Evolutionary conservation across 129 eudicot genomes (phyloP).

Genomic region (Artemisia annua): DNA sequence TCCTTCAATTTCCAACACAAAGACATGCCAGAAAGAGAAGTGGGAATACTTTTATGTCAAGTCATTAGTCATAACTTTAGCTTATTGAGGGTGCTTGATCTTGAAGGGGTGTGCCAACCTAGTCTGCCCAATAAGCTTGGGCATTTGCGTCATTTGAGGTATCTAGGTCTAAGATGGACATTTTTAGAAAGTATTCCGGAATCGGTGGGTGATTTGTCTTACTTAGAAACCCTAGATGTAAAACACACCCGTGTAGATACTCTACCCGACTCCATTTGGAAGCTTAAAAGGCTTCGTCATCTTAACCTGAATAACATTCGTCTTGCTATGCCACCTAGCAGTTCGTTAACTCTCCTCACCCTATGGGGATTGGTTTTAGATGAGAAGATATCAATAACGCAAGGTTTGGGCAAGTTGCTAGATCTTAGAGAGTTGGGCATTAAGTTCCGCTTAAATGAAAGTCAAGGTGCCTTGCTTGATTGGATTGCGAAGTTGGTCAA

Average conservation of each 20-base stretch:
- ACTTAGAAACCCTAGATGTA: conserved; percentile 62
- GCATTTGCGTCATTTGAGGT: conserved; percentile 48
- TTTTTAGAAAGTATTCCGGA: conserved; percentile 51
- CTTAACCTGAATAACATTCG: conserved; percentile 51
- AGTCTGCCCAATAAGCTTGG: conserved; percentile 57
- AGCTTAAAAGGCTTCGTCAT: conserved; percentile 48
- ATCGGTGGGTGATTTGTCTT: conserved; percentile 49
- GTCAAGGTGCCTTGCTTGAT: conserved; percentile 31
- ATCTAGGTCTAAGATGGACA: conserved; percentile 61
- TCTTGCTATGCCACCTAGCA: conserved; percentile 38
- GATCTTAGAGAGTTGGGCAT: conserved; percentile 55
- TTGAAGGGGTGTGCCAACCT: conserved; percentile 57
- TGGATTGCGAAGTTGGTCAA: conserved; percentile 42
- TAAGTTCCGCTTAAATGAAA: conserved; percentile 35
- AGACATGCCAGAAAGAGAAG: conserved; percentile 46
- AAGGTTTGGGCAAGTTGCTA: conserved; percentile 39
- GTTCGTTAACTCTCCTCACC: conserved; percentile 39
- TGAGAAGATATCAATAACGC: conserved; percentile 29
- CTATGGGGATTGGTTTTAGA: conserved; percentile 57
- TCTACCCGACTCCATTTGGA: conserved; percentile 59
- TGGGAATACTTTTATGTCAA: conserved; percentile 42
- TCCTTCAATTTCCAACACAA: conserved; percentile 47
- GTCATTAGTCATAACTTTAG: conserved; percentile 30
- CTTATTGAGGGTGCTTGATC: conserved; percentile 68
- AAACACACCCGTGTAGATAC: conserved; percentile 54